Evolutionary conservation across 345 rosid genomes (phyloP).

Genomic region (Ceriops decandra): DNA sequence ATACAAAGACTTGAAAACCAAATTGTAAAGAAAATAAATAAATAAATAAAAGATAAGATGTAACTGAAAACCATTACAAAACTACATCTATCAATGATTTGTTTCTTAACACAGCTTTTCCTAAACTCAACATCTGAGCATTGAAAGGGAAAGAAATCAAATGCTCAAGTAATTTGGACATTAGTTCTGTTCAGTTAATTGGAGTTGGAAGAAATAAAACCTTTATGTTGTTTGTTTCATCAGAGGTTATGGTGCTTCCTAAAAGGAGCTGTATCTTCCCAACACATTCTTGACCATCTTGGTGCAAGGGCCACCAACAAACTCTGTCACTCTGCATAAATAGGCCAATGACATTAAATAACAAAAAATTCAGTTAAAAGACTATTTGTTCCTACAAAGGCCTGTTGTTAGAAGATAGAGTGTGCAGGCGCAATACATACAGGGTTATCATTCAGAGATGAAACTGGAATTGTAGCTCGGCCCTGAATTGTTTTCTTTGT

Average conservation of each 20-base stretch:
- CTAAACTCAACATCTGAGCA: constrained; percentile 66
- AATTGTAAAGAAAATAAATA: no score
- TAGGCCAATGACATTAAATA: constrained; percentile 15
- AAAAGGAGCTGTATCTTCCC: constrained; percentile 89
- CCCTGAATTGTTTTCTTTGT: constrained; percentile 66
- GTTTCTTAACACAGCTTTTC: constrained; percentile 55
- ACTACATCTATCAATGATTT: constrained; percentile 23
- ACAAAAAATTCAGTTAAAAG: not conserved
- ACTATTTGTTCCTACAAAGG: constrained; percentile 1
- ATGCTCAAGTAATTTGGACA: not conserved
- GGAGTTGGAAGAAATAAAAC: constrained; percentile 31
- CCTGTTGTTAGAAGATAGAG: constrained; percentile 15
- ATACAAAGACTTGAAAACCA: no score
- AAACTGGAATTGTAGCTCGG: constrained; percentile 59
- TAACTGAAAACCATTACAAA: no score
- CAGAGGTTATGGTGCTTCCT: constrained; percentile 59
- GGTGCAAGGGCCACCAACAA: constrained; percentile 87
- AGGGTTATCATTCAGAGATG: constrained; percentile 63
- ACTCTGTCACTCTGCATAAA: constrained; percentile 67
- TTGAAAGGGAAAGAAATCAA: constrained; percentile 11
- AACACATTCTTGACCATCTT: constrained; percentile 88
- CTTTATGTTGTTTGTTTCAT: constrained; percentile 73
- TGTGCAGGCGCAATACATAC: constrained; percentile 37
- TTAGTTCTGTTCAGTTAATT: constrained; percentile 5
- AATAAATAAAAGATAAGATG: no score